phyloP scores from a whole-genome alignment of 768 basidiomycete genomes.

The Suillus discolor region DNA sequence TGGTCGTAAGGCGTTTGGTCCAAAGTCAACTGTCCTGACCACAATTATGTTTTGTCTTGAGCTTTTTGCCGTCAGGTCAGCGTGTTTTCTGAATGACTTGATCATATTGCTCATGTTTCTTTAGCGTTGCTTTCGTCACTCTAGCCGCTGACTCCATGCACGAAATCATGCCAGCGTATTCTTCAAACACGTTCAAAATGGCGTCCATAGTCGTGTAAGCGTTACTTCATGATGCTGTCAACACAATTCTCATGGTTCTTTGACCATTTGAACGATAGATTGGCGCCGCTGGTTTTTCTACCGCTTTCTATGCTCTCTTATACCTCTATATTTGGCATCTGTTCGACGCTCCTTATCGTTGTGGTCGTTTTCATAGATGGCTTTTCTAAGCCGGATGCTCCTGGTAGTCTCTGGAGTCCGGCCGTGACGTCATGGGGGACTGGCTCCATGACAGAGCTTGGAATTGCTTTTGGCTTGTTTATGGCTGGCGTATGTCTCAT shows the following conservation, averaged over 20 bases:
- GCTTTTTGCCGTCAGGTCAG: slow-evolving; percentile 78
- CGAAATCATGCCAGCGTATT: slow-evolving; percentile 66
- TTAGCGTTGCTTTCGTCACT: slow-evolving; percentile 84
- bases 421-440: slow-evolving; percentile 67
- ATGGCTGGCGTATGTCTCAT: slow-evolving; percentile 77
- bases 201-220: slow-evolving; percentile 73
- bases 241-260: not conserved
- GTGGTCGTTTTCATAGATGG: slow-evolving; percentile 84
- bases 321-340: slow-evolving; percentile 83
- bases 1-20: slow-evolving; percentile 86
- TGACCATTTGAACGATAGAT: slow-evolving; percentile 32
- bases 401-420: slow-evolving; percentile 82
- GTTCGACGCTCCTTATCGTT: slow-evolving; percentile 77
- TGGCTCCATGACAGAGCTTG: slow-evolving; percentile 56
- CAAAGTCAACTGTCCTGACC: slow-evolving; percentile 63
- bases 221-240: not conserved
- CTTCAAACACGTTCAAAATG: slow-evolving; percentile 74
- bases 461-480: slow-evolving; percentile 84
- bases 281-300: slow-evolving; percentile 84
- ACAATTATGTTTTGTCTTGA: slow-evolving; percentile 83
- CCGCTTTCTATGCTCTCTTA: slow-evolving; percentile 87
- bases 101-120: slow-evolving; percentile 4
- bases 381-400: slow-evolving; percentile 64
- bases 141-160: slow-evolving; percentile 87
- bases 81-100: slow-evolving; percentile 5